Conservation (phyloP, 208 protist species). For the Acanthamoeba royreba region DNA sequence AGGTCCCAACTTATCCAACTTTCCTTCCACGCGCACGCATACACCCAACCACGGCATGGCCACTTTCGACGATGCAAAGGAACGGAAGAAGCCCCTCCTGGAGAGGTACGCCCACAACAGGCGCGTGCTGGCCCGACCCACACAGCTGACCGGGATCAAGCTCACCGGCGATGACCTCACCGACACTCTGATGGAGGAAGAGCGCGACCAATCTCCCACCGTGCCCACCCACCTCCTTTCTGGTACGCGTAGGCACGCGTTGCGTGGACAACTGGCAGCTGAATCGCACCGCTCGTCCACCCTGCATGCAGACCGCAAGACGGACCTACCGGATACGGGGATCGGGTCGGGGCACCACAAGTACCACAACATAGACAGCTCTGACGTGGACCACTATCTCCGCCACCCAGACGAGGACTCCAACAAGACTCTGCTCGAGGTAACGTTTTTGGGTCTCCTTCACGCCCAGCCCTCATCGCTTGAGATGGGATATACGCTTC, state of each 20-base stretch:
- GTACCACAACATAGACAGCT: neutral
- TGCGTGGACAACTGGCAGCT: neutral
- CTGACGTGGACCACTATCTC: neutral
- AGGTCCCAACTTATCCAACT: too few relatives aligned
- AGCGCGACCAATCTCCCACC: neutral
- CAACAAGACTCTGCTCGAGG: neutral
- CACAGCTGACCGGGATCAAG: neutral
- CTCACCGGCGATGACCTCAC: neutral
- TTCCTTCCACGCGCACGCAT: too few relatives aligned
- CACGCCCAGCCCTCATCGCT: neutral
- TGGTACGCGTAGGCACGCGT: neutral
- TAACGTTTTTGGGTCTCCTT: neutral
- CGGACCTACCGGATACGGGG: neutral
- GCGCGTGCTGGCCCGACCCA: neutral
- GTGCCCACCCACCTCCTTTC: neutral
- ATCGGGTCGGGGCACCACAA: neutral
- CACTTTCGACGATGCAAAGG: neutral
- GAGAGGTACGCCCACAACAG: neutral
- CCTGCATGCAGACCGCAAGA: neutral
- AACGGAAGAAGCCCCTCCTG: neutral
- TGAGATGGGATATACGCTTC: neutral
- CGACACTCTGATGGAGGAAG: neutral
- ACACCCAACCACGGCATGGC: too few relatives aligned
- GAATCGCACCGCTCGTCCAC: neutral
- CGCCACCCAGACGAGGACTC: neutral